Conservation (phyloP, 176 grass and related monocot genomes). For the Eleusine coracana region DNA sequence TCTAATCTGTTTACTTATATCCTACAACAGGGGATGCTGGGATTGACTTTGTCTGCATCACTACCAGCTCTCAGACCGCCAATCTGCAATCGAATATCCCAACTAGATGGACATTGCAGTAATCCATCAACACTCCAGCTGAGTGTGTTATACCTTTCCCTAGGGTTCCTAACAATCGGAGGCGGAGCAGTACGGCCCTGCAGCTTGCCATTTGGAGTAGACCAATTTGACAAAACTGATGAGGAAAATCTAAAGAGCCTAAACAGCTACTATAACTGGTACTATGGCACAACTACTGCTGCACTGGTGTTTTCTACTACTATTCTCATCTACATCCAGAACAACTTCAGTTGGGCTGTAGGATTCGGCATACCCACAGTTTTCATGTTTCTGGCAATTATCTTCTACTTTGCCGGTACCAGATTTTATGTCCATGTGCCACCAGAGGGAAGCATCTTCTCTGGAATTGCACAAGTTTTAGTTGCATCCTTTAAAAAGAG, state of each 20-base stretch:
- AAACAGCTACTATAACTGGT: constrained; percentile 66
- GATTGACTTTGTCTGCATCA: constrained; percentile 45
- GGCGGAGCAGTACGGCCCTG: constrained; percentile 56
- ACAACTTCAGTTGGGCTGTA: constrained; percentile 62
- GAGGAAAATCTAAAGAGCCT: constrained; percentile 48
- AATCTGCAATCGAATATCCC: constrained; percentile 30
- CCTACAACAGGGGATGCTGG: constrained; percentile 41
- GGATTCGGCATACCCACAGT: constrained; percentile 65
- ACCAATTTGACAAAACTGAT: constrained; percentile 56
- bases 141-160: constrained; percentile 52
- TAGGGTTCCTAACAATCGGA: constrained; percentile 55
- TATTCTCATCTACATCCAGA: constrained; percentile 66
- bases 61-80: constrained; percentile 40
- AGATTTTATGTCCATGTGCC: constrained; percentile 60
- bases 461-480: constrained; percentile 52
- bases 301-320: constrained; percentile 54
- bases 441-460: constrained; percentile 65
- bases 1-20: constrained; percentile 5
- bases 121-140: constrained; percentile 55
- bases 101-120: constrained; percentile 21
- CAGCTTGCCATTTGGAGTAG: constrained; percentile 63
- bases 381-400: constrained; percentile 49
- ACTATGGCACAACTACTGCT: constrained; percentile 54
- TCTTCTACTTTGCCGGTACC: constrained; percentile 57
- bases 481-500: constrained; percentile 60